Base-by-base conservation (phyloP, 2,329 filamentous ascomycete species). In the Aspergillus sergii region DNA sequence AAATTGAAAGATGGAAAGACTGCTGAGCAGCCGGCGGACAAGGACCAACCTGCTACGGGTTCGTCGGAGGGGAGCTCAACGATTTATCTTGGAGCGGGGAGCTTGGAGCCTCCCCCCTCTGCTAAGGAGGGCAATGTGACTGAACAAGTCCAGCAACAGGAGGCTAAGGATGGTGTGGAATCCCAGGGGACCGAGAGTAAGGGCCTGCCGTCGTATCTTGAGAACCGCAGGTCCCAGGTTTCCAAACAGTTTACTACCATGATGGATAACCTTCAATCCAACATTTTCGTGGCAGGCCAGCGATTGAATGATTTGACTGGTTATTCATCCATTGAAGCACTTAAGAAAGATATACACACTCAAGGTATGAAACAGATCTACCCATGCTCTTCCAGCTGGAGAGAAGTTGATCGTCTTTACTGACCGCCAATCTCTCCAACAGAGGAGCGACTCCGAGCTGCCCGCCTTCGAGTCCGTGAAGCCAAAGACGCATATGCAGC, bases 221-320 rank as follows among this genome's bases (percentile, higher is more conserved):
- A 79, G 62, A 76, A 79, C 19, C 82, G 83, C 58, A 79, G 87
- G 75, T 89, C 85, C 68, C 78, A 85, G 56, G 67, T 86, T 46
- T 86, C 83, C 8, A 88, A 87, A 69, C 82, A 84, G 60, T 87
- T 95, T 75, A 87, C 86, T 55, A 79, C 85, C 61, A 82, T 96
- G 75, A 96, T 98, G 92, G 95, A 99, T 80, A 89, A 92, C 67
- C 77, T 97, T 23, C 93, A 98, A 75, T 87, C 90, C 36, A 93
- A 94, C 71, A 85, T 96, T 53, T 91, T 97, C 67, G 86, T 90
- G 58, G 94, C 94, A 4, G 92, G 92, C 2, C 92, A 95, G 75
- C 91, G 91, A 63, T 87, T 99, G 78, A 99, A 97, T 79, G 92
- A 94, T 72, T 87, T 97, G 59, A 99, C 95, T 2, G 95, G 95